These are phyloP conservation scores for Phytophthora lateralis DNA, from an alignment of 352 stramenopile genomes.

Conservation along the genomic window DNA sequence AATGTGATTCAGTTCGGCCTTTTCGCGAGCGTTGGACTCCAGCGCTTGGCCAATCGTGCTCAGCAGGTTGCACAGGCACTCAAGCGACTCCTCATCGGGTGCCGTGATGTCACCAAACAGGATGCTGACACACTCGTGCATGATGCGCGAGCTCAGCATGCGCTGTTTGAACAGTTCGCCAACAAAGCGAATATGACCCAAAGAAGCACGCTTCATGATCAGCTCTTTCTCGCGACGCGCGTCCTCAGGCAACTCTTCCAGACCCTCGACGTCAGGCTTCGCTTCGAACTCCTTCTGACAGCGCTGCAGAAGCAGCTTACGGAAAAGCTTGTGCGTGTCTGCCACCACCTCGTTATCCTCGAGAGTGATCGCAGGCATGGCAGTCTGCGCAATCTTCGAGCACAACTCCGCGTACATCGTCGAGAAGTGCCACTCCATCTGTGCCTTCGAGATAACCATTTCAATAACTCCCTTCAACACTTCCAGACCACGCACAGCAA, in stretches of 20 bases:
- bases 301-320: conserved; percentile 91
- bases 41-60: conserved; percentile 92
- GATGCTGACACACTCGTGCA: conserved; percentile 91
- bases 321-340: conserved; percentile 92
- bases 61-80: conserved; percentile 95
- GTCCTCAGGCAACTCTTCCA: conserved; percentile 58
- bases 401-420: conserved; percentile 97
- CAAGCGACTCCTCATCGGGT: conserved; percentile 94
- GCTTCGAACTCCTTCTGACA: conserved; percentile 96
- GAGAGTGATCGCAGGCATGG: conserved; percentile 80
- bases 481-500: conserved; percentile 84
- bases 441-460: conserved; percentile 95
- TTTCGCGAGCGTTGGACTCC: conserved; percentile 60
- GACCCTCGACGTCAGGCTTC: conserved; percentile 75
- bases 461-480: conserved; percentile 91
- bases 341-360: conserved; percentile 61
- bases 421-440: conserved; percentile 96
- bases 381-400: conserved; percentile 89
- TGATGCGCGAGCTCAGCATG: conserved; percentile 95
- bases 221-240: conserved; percentile 78
- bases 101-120: conserved; percentile 80
- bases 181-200: conserved; percentile 97
- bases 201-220: conserved; percentile 74
- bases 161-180: conserved; percentile 96
- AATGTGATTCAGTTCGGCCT: conserved; percentile 63